A percentile compares a stretch with the other conserved stretches of the same genome.
These are phyloP conservation scores for Pezicula neosporulosa DNA, from an alignment of 2,329 filamentous ascomycete genomes.

Conservation along the genomic window DNA sequence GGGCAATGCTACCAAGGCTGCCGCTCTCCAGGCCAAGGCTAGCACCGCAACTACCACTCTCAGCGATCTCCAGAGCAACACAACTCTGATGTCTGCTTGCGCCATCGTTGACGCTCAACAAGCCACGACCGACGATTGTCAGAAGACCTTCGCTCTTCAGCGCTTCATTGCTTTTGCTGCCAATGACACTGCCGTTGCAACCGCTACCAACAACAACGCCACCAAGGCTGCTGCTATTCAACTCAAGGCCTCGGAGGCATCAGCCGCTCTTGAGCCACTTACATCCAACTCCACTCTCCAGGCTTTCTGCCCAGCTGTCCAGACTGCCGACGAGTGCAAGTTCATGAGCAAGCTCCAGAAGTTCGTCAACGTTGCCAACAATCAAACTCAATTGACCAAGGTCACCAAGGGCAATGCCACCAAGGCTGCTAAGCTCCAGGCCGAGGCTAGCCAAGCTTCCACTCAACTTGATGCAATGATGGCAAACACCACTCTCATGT, in stretches of 20 bases:
- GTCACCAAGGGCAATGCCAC: conserved; percentile 30
- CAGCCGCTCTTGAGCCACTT: conserved; percentile 22
- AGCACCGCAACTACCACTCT: conserved; percentile 21
- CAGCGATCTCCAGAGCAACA: conserved; percentile 5
- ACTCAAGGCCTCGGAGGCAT: conserved; percentile 25
- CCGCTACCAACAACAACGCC: conserved; percentile 27
- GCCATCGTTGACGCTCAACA: background rate
- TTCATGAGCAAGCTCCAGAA: conserved; percentile 19
- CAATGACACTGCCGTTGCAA: conserved; percentile 29
- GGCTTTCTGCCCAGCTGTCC: conserved; percentile 24
- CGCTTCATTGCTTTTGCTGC: conserved; percentile 22
- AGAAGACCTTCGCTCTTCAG: conserved; percentile 23
- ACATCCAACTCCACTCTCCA: conserved; percentile 29
- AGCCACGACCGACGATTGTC: conserved; percentile 21
- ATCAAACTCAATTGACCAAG: conserved; percentile 22
- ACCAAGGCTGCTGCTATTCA: conserved; percentile 29
- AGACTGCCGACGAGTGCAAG: conserved; percentile 22
- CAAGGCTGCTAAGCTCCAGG: conserved; percentile 30
- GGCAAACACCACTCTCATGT: conserved; percentile 25
- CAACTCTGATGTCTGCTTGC: conserved; percentile 7
- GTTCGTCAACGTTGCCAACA: conserved; percentile 21
- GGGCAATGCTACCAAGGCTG: conserved; percentile 28
- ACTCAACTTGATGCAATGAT: conserved; percentile 24
- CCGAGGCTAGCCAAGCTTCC: conserved; percentile 18
- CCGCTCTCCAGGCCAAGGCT: conserved; percentile 28